Evolutionary conservation across 352 stramenopile genomes (phyloP).

Genomic region (Pythium aquatile): DNA sequence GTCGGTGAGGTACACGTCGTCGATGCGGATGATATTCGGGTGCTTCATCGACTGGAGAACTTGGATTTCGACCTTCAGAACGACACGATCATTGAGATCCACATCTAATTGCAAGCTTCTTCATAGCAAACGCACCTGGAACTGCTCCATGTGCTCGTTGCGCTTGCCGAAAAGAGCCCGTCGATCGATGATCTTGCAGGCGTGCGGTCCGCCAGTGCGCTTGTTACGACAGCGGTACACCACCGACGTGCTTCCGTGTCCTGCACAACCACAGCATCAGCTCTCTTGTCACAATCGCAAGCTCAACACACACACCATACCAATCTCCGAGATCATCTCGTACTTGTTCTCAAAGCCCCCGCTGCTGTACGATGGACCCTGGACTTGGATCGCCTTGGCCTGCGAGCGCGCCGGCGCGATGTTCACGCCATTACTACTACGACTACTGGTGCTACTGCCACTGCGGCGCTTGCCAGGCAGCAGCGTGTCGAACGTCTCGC

Average conservation of each 20-base stretch:
- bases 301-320: slow-evolving; percentile 34
- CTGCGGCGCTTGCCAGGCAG: slow-evolving; percentile 48
- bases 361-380: slow-evolving; percentile 63
- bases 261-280: slow-evolving; percentile 27
- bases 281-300: not conserved
- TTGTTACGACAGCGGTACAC: slow-evolving; percentile 82
- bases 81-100: not conserved
- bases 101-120: not conserved
- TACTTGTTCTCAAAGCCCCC: slow-evolving; percentile 83
- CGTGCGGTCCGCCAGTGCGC: slow-evolving; percentile 46
- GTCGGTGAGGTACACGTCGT: slow-evolving; percentile 84
- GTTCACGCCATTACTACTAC: slow-evolving; percentile 24
- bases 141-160: slow-evolving; percentile 85
- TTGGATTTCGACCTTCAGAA: slow-evolving; percentile 78
- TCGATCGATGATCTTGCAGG: slow-evolving; percentile 90
- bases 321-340: slow-evolving; percentile 79
- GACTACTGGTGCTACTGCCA: slow-evolving; percentile 39
- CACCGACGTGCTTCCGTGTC: slow-evolving; percentile 80
- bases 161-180: slow-evolving; percentile 63
- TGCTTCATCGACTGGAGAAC: slow-evolving; percentile 87
- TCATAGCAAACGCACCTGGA: slow-evolving; percentile 51
- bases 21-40: slow-evolving; percentile 90
- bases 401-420: slow-evolving; percentile 31
- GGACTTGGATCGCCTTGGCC: slow-evolving; percentile 67
- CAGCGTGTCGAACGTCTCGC: slow-evolving; percentile 31